Evolutionary conservation across 2,329 filamentous ascomycete species (phyloP), one percentile per base, ranked within the genome.

Genomic region (Pseudocercospora fijiensis): DNA sequence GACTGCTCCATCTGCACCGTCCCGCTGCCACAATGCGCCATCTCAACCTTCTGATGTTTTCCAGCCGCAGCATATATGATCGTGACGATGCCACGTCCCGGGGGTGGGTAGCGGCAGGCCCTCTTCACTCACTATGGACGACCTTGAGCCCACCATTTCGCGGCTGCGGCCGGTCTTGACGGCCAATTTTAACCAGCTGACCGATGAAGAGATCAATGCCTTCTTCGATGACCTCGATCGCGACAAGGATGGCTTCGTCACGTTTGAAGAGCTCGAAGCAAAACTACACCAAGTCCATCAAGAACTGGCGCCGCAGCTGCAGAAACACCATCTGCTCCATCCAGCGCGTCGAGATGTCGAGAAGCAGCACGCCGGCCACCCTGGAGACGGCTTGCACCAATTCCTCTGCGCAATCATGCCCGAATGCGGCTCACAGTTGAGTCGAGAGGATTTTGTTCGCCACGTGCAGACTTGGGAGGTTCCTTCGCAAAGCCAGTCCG

Each of bases 401-500:
- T 86, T 86, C 53, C 76, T 86, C 0, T 77, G 80, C n/a, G 77
- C 74, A 53, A 76, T 86, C 61, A 82, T 86, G 69, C 70, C 71
- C 2, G 63, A 64, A 24, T 70, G 67, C 58, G 78, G 78, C 2
- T 77, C 77, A 0, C 75, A 73, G 13, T 82, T 86, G 16, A 76
- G 80, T 0, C 76, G 79, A 20, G 75, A 76, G 4, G 79, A 82
- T 4, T 86, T 86, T 67, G 76, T 76, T 1, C 71, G 86, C 10
- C 84, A 85, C 16, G 86, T 81, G 67, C 86, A 85, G 22, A 88
- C 84, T 65, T 85, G 84, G 41, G 83, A 82, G 6, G 87, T 86
- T 65, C 85, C 83, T 2, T 82, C 78, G 74, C 79, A 81, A 63
- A 82, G 82, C 84, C 86, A 88, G 61, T 80, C 81, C 41, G 79